Evolutionary conservation across 495 filamentous ascomycete genomes (phyloP), one percentile per base, ranked within the genome.

Genomic region (Amphirosellinia nigrospora): DNA sequence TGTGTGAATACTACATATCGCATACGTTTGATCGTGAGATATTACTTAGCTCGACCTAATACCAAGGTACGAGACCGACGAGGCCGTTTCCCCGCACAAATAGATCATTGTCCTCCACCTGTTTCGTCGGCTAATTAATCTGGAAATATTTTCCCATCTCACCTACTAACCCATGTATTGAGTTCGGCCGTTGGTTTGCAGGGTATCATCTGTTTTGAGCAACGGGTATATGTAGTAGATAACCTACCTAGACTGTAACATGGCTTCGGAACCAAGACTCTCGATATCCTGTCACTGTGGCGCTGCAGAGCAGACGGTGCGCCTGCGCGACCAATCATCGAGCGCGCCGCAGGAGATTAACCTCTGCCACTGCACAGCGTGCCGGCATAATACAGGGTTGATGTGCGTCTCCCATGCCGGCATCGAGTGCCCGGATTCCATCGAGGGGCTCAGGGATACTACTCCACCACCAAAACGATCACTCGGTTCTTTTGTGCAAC

Each of bases 321-420:
- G 74, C 16, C 70, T 86, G 64, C 72, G 55, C 75, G 74, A 59
- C 73, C 75, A 28, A 73, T 75, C 56, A 3, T 9, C 70, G 15
- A 55, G 30, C 6, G 75, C 82, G 28, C 41, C 67, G 15, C 52
- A 43, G 19, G 68, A 62, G 26, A 52, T 80, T 28, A 77, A 82
- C 46, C 72, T 93, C 67, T 94, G 91, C 77, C 90, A 92, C 73
- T 93, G 91, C 81, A 73, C 77, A 70, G 82, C 76, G 43, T 93
- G 90, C 77, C 88, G 90, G 38, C 83, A 85, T 43, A 77, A 82
- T 10, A 86, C 86, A 16, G 91, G 91, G 30, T 80, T 86, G 11
- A 80, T 92, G 6, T 88, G 81, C 66, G 82, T 83, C 30, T 85
- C 86, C 2, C 89, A 89, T 70, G 79, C 85, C 36, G 60, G 78